phyloP scores from a whole-genome alignment of 2,329 filamentous ascomycete species.

The Dactylellina haptotyla region DNA sequence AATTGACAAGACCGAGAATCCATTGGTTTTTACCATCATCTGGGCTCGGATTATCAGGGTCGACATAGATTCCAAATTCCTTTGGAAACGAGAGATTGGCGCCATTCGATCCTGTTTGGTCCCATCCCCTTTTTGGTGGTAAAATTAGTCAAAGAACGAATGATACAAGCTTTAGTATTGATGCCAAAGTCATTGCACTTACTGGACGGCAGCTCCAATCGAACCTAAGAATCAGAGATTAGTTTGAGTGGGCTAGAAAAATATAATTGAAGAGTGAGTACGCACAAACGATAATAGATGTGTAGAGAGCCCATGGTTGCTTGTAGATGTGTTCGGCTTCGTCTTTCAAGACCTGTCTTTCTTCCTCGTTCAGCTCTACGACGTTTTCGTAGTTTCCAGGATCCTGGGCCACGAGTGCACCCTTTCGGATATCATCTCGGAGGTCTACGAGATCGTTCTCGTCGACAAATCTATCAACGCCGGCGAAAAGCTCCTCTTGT shows the following conservation, averaged over 20 bases:
- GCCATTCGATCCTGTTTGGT: slow-evolving; percentile 73
- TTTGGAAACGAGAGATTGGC: slow-evolving; percentile 58
- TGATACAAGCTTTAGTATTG: neutral
- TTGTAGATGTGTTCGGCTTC: slow-evolving; percentile 76
- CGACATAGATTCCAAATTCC: slow-evolving; percentile 54
- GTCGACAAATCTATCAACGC: slow-evolving; percentile 72
- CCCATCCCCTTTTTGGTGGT: slow-evolving; percentile 66
- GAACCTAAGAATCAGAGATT: slow-evolving; percentile 62
- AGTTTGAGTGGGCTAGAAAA: neutral
- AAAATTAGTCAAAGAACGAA: neutral
- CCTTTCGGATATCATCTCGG: slow-evolving; percentile 71
- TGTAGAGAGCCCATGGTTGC: slow-evolving; percentile 71
- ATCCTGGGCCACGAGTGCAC: slow-evolving; percentile 78
- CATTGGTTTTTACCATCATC: slow-evolving; percentile 65
- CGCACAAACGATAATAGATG: slow-evolving; percentile 72
- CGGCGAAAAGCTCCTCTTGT: slow-evolving; percentile 64
- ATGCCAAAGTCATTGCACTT: slow-evolving; percentile 22
- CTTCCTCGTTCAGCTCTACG: slow-evolving; percentile 69
- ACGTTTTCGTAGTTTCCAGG: slow-evolving; percentile 72
- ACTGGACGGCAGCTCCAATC: slow-evolving; percentile 74
- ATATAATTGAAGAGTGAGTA: neutral
- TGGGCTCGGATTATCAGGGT: slow-evolving; percentile 58
- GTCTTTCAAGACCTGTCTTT: slow-evolving; percentile 70
- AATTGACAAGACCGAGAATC: slow-evolving; percentile 75
- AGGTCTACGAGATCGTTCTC: slow-evolving; percentile 70